A percentile compares a stretch with the other conserved stretches of the same genome.
Evolutionary conservation across 1,284 basidiomycete species (phyloP).

Genomic region (Ustilago trichophora): DNA sequence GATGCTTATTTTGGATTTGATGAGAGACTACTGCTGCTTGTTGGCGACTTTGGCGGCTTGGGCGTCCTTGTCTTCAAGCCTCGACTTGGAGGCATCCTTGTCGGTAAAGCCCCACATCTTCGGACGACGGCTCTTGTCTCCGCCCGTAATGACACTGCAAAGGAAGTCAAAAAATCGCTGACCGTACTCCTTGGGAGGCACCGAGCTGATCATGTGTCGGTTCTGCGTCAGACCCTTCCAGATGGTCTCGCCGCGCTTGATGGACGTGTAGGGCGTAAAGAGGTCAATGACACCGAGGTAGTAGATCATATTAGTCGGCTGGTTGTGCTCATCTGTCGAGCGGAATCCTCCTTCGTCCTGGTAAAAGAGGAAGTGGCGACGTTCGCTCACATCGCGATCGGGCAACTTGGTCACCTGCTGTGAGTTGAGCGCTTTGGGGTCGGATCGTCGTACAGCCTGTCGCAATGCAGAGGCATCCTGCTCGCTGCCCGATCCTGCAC

Average conservation of each 20-base stretch:
- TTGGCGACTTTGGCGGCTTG: neutral
- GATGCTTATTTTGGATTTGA: too few relatives aligned
- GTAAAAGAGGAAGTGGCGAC: conserved; percentile 89
- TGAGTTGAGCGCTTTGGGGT: conserved; percentile 77
- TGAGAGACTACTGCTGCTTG: too few relatives aligned
- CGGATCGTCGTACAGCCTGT: conserved; percentile 79
- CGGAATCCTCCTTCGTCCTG: conserved; percentile 94
- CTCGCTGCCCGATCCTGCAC: conserved; percentile 38
- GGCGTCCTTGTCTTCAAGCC: conserved; percentile 2
- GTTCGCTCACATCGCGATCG: conserved; percentile 74
- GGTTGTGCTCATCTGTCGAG: conserved; percentile 86
- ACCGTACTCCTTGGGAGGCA: conserved; percentile 60
- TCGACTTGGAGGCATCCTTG: conserved; percentile 11
- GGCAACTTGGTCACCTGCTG: conserved; percentile 75
- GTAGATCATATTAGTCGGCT: conserved; percentile 81
- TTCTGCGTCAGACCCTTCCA: conserved; percentile 83
- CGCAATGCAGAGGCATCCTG: conserved; percentile 73
- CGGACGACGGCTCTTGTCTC: conserved; percentile 46
- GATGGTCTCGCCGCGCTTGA: conserved; percentile 86
- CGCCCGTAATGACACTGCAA: conserved; percentile 44
- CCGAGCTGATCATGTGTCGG: conserved; percentile 57
- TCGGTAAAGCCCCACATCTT: conserved; percentile 48
- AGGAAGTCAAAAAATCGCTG: conserved; percentile 61
- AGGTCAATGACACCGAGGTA: conserved; percentile 72
- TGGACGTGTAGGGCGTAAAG: conserved; percentile 79